Percentiles rank a stretch among this genome's conserved stretches.
phyloP scores from a whole-genome alignment of 2,329 filamentous ascomycete species.

The Pseudogymnoascus sp. region DNA sequence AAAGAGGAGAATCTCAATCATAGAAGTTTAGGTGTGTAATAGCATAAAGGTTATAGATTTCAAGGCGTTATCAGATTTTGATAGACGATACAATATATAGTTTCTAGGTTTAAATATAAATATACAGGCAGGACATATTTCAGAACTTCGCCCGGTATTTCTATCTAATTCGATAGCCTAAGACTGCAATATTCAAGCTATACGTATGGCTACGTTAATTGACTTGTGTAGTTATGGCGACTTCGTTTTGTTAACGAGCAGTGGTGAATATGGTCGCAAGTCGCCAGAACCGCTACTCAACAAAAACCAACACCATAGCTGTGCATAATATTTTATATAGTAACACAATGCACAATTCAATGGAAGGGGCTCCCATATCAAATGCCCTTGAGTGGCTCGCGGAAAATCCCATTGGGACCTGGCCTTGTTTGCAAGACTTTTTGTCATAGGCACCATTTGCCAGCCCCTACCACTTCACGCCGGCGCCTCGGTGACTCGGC shows the following conservation, averaged over 20 bases:
- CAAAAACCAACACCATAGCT: neutral
- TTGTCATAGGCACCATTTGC: neutral
- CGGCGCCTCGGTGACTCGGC: neutral
- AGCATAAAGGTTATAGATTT: neutral
- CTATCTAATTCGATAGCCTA: neutral
- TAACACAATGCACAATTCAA: neutral
- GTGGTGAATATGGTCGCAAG: neutral
- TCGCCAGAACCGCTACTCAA: neutral
- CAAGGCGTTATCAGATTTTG: neutral
- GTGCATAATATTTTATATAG: neutral
- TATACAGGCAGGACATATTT: neutral
- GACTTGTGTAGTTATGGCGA: neutral
- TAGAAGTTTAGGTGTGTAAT: neutral
- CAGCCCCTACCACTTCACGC: neutral
- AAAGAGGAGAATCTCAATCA: neutral
- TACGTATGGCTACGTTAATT: neutral
- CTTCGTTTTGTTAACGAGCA: neutral
- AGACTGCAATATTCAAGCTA: neutral
- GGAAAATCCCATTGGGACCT: neutral
- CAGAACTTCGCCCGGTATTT: neutral
- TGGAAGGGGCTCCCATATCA: neutral
- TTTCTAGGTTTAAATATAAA: neutral
- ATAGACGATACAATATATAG: neutral
- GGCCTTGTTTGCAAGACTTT: neutral
- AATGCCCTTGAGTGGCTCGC: neutral